phyloP scores from a whole-genome alignment of 768 basidiomycete species.

The Zangia roseola region DNA sequence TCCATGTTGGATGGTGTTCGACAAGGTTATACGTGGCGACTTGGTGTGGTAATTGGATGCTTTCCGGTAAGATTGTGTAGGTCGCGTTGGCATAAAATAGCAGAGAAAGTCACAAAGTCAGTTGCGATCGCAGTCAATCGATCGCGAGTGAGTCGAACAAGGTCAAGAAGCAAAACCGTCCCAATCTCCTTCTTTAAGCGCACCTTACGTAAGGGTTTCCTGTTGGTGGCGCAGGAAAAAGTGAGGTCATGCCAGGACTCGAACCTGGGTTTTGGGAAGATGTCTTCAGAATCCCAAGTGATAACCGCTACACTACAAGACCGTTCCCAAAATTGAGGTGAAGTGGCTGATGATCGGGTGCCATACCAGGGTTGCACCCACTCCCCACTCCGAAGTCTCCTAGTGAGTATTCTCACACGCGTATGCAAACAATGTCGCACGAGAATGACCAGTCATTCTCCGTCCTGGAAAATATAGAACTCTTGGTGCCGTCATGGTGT shows the following conservation, averaged over 20 bases:
- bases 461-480: too few relatives aligned
- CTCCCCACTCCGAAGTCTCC: too few relatives aligned
- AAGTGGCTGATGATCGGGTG: too few relatives aligned
- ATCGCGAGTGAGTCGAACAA: constrained; percentile 15
- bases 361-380: too few relatives aligned
- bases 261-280: constrained; percentile 34
- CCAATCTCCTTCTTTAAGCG: not conserved
- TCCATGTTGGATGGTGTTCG: constrained; percentile 50
- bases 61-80: constrained; percentile 41
- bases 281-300: constrained; percentile 38
- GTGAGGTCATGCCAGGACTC: constrained; percentile 26
- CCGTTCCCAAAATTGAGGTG: not conserved
- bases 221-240: not conserved
- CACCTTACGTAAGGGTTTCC: constrained; percentile 7
- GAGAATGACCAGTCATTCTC: too few relatives aligned
- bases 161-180: not conserved
- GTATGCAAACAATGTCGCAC: too few relatives aligned
- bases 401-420: too few relatives aligned
- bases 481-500: too few relatives aligned
- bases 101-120: constrained; percentile 9
- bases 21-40: constrained; percentile 16
- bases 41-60: constrained; percentile 31
- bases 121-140: constrained; percentile 26
- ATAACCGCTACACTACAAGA: constrained; percentile 42
- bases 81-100: constrained; percentile 70